Evolutionary conservation across 1,284 basidiomycete genomes (phyloP), one percentile per base, ranked within the genome.

Genomic region (Apiotrichum gracile): DNA sequence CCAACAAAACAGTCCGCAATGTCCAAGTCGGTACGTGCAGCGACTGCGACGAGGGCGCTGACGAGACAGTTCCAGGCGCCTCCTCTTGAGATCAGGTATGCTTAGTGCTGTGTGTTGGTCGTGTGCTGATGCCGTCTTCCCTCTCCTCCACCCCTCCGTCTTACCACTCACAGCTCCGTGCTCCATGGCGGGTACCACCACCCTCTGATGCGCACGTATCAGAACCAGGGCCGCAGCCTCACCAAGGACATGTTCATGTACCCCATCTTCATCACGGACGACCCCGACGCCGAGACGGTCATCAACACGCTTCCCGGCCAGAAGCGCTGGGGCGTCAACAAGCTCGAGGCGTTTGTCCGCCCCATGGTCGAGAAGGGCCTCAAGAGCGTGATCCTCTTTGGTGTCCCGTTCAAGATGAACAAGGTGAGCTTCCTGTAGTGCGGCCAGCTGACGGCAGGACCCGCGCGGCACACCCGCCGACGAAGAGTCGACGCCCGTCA

Each of bases 231-330:
- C 6, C 81, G 85, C 52, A 80, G 80, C 52, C 81, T 93, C 64
- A 86, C 85, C 33, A 93, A 92, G 74, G 82, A 82, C 55, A 94
- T 94, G 91, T 81, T 97, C 74, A 96, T 96, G 87, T 97, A 96
- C 75, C 92, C 92, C 12, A 91, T 97, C 68, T 96, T 97, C 74
- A 88, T 97, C 67, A 91, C 91, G 19, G 92, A 96, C 73, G 88
- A 94, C 59, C 85, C 89, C 1, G 81, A 91, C 51, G 88, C 89
- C 12, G 83, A 83, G 68, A 83, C 86, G 55, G 80, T 82, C 53
- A 91, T 97, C 59, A 67, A 80, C 1, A 80, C 83, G 25, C 79
- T 97, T 9, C 92, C 92, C 4, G 88, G 86, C 3, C 92, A 96
- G 71, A 83, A 87, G 57, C 78, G 91, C 53, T 98, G 96, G 94